Evolutionary conservation across 2,329 filamentous ascomycete species (phyloP).

Genomic region (Xylogone sp.): DNA sequence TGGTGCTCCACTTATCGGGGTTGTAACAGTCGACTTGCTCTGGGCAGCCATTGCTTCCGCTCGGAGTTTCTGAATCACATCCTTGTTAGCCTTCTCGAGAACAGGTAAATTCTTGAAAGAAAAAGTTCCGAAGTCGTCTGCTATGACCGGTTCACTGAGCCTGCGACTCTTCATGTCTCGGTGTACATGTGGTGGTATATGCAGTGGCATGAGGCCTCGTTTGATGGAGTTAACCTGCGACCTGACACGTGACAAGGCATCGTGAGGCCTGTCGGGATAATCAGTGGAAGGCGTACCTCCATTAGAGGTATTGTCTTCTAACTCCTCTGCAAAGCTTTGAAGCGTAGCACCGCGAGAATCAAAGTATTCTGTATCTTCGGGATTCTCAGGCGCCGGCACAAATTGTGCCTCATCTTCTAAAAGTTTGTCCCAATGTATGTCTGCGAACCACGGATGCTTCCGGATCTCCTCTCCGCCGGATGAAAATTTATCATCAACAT

Average conservation of each 20-base stretch:
- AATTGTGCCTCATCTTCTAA: slow-evolving; percentile 97
- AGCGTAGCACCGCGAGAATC: slow-evolving; percentile 87
- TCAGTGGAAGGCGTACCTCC: slow-evolving; percentile 68
- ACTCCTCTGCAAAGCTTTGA: slow-evolving; percentile 88
- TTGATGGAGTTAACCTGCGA: slow-evolving; percentile 86
- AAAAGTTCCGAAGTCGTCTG: slow-evolving; percentile 95
- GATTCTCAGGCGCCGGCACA: slow-evolving; percentile 86
- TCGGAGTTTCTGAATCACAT: slow-evolving; percentile 93
- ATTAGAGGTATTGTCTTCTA: slow-evolving; percentile 82
- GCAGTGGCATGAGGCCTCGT: slow-evolving; percentile 87
- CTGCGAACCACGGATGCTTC: slow-evolving; percentile 82
- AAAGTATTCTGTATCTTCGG: slow-evolving; percentile 97
- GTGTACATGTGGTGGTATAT: slow-evolving; percentile 90
- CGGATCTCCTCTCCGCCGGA: slow-evolving; percentile 91
- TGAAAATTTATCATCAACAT: slow-evolving; percentile 74
- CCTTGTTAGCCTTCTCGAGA: slow-evolving; percentile 96
- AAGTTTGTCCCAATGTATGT: slow-evolving; percentile 83
- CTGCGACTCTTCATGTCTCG: slow-evolving; percentile 83
- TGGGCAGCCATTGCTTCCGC: slow-evolving; percentile 79
- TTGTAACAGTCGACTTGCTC: slow-evolving; percentile 39
- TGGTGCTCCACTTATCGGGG: slow-evolving; percentile 14
- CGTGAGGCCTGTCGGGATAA: slow-evolving; percentile 86
- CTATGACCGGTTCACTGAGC: slow-evolving; percentile 81
- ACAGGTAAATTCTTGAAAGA: slow-evolving; percentile 97
- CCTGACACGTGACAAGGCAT: slow-evolving; percentile 85